Evolutionary conservation across 768 basidiomycete genomes (phyloP).

Genomic region (Nidularia pulvinata): DNA sequence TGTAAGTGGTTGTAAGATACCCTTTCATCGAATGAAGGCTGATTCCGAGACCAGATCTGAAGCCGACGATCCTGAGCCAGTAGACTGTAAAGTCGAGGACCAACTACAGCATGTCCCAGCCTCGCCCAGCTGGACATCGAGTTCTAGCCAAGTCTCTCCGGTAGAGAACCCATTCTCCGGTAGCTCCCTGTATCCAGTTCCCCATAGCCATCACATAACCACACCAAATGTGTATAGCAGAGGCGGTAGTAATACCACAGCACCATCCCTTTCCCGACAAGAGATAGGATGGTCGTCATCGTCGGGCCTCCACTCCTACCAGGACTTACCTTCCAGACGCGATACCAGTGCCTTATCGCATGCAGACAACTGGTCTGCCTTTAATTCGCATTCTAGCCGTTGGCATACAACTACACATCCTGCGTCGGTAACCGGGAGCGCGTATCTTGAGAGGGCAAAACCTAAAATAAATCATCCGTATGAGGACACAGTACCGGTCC

Average conservation of each 20-base stretch:
- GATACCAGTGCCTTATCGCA: constrained; percentile 22
- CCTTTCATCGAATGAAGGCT: constrained; percentile 10
- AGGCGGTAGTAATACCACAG: constrained; percentile 18
- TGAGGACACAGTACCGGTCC: constrained; percentile 18
- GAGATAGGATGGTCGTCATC: constrained; percentile 18
- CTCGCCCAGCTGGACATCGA: constrained; percentile 33
- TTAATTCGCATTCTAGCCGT: constrained; percentile 23
- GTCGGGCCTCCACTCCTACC: constrained; percentile 14
- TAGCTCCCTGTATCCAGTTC: constrained; percentile 26
- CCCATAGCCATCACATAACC: constrained; percentile 15
- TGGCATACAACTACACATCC: constrained; percentile 37
- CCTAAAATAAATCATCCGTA: constrained; percentile 34
- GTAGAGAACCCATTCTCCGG: constrained; percentile 31
- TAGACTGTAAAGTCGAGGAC: constrained; percentile 52
- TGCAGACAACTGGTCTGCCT: constrained; percentile 32
- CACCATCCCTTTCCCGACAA: constrained; percentile 21
- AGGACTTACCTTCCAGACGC: constrained; percentile 24
- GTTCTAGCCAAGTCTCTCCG: constrained; percentile 28
- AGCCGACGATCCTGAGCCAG: constrained; percentile 40
- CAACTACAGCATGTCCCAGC: constrained; percentile 36
- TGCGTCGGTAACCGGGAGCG: constrained; percentile 17
- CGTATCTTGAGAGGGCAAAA: constrained; percentile 33
- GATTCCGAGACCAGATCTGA: constrained; percentile 25
- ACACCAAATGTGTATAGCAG: constrained; percentile 22
- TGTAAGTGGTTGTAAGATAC: constrained; percentile 40